A percentile compares a stretch with the other conserved stretches of the same genome.
These are phyloP conservation scores for Auricularia heimuer DNA, from an alignment of 768 basidiomycete species.

Conservation along the genomic window DNA sequence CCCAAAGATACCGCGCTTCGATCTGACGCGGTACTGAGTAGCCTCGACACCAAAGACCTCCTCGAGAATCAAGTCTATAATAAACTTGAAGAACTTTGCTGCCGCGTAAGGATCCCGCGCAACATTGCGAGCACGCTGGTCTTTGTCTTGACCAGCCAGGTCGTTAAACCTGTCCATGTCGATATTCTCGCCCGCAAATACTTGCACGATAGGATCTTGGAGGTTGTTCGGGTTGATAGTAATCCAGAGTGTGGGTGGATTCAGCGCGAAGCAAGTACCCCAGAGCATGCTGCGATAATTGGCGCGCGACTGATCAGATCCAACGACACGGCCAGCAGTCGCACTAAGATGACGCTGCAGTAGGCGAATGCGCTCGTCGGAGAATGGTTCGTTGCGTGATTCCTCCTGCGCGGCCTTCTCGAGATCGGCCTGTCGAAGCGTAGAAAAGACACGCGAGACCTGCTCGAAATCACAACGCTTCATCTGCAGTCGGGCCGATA, in stretches of 20 bases:
- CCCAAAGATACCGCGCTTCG: constrained; percentile 25
- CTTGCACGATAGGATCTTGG: constrained; percentile 35
- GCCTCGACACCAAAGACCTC: constrained; percentile 25
- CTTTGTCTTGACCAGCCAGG: constrained; percentile 16
- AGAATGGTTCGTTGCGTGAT: not conserved
- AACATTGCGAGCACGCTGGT: constrained; percentile 19
- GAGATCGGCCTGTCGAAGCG: constrained; percentile 23
- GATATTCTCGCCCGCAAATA: constrained; percentile 34
- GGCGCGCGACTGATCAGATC: constrained; percentile 9
- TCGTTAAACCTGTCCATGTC: constrained; percentile 30
- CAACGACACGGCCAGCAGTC: constrained; percentile 12
- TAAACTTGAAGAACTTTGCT: constrained; percentile 32
- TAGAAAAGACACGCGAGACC: constrained; percentile 14
- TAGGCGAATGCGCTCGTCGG: constrained; percentile 3
- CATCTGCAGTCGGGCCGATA: constrained; percentile 27
- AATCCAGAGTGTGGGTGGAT: constrained; percentile 31
- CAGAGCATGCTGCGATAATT: constrained; percentile 25
- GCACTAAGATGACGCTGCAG: constrained; percentile 11
- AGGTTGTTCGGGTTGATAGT: constrained; percentile 34
- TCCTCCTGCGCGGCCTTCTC: constrained; percentile 27
- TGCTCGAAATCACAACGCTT: constrained; percentile 14
- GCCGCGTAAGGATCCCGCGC: constrained; percentile 32
- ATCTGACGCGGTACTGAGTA: constrained; percentile 7
- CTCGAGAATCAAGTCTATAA: constrained; percentile 23
- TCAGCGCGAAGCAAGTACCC: constrained; percentile 20